Percentiles rank a stretch among this genome's conserved stretches.
These are phyloP conservation scores for Murraya koenigii DNA, from an alignment of 345 rosid species.

Conservation along the genomic window DNA sequence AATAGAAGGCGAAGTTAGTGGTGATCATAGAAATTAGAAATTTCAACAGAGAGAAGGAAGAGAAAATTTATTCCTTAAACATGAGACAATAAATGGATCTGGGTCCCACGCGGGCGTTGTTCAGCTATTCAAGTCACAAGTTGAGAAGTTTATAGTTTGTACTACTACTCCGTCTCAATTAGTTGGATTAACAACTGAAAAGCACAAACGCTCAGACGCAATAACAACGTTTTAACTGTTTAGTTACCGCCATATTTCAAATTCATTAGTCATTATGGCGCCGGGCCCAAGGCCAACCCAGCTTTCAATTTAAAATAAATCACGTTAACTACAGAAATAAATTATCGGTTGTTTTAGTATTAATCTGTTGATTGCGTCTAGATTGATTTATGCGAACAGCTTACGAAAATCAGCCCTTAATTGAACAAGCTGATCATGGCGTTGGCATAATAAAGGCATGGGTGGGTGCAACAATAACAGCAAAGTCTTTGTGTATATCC, in stretches of 20 bases:
- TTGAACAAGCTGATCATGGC: background rate
- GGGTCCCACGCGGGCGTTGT: constrained; percentile 33
- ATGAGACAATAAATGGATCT: constrained; percentile 5
- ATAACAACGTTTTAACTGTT: constrained; percentile 27
- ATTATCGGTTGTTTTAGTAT: background rate
- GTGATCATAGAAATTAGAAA: background rate
- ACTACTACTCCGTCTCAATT: background rate
- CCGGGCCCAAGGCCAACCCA: background rate
- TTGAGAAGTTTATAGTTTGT: background rate
- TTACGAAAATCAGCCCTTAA: background rate
- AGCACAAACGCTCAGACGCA: constrained; percentile 16
- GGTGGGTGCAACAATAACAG: background rate
- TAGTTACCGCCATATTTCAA: constrained; percentile 30
- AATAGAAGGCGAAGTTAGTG: background rate
- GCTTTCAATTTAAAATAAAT: background rate
- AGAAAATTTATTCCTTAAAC: constrained; percentile 21
- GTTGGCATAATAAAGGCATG: too few species aligned
- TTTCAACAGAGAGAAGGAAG: background rate
- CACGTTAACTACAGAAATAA: background rate
- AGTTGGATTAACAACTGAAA: constrained; percentile 10
- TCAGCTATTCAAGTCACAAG: constrained; percentile 19
- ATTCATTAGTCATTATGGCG: background rate
- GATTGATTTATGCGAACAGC: too few species aligned
- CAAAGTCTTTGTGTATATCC: background rate
- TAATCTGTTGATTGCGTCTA: background rate